Evolutionary conservation across 441 rosid genomes (phyloP), one percentile per base, ranked within the genome.

Genomic region (Gossypium lobatum): DNA sequence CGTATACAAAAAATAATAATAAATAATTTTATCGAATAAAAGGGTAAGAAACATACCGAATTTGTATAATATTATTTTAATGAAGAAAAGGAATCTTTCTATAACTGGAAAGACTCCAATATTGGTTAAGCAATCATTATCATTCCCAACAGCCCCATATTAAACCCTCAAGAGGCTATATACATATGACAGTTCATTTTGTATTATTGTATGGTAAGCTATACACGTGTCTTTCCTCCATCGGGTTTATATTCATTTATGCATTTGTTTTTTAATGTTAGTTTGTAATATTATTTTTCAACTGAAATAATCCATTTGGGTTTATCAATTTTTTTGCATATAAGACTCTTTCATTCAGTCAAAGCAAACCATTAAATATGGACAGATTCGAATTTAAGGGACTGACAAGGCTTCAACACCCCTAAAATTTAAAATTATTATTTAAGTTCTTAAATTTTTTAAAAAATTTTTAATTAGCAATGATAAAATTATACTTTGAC

Each of bases 1-100:
- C 28, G 7, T 1, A 25, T 1, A 59, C 16, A 42, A 10, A 20
- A 64, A 18, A 28, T 0, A 18, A 4, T 28, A 11, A 28, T 28
- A 20, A 9, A 1, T 9, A 62, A 16, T n/a, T 0, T n/a, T 31
- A 62, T 4, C 1, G 14, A 59, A 59, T 13, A 23, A 59, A 25
- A 25, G n/a, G 25, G 14, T 4, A n/a, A 21, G 10, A 20, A 45
- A 42, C 5, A 18, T 42, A 53, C 59, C 48, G 20, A 2, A 64
- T 71, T 69, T 54, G 61, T 71, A 37, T 64, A 68, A 5, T 53
- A 46, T 34, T 10, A 63, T 50, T 74, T 45, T 55, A 48, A 64
- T 23, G 25, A 73, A 50, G 28, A 65, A 18, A 16, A 70, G 53
- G 80, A 81, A 79, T 77, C 78, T 81, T 83, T 77, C 86, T 78